Evolutionary conservation across 257 asterid genomes (phyloP).

Genomic region (Knoxia roxburghii): DNA sequence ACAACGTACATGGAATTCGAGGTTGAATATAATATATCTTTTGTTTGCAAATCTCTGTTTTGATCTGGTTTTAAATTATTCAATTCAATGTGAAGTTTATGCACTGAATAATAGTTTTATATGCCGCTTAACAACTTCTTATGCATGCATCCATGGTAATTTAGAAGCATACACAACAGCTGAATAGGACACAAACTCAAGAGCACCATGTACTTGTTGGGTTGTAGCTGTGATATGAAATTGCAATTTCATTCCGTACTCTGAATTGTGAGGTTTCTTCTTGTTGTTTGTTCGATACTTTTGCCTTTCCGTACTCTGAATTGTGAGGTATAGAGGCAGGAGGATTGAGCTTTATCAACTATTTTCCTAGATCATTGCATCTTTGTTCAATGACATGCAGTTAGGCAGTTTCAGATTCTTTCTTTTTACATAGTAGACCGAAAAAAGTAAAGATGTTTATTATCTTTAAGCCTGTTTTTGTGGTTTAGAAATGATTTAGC

Average conservation of each 20-base stretch:
- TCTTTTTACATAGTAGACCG: not conserved
- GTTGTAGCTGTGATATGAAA: not conserved
- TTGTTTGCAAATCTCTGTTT: not conserved
- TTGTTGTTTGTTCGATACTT: not conserved
- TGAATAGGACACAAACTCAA: not conserved
- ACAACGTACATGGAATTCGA: constrained; percentile 58
- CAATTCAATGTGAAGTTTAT: not conserved
- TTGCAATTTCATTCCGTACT: not conserved
- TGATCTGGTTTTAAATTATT: not conserved
- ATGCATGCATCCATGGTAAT: not conserved
- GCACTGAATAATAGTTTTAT: not conserved
- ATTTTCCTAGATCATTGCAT: not conserved
- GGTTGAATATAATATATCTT: constrained; percentile 34
- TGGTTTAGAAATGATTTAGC: not conserved
- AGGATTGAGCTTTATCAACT: not conserved
- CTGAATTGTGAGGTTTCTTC: not conserved
- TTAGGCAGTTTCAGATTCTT: not conserved
- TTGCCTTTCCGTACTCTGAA: not conserved
- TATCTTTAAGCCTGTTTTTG: not conserved
- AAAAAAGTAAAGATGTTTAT: not conserved
- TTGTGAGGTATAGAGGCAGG: not conserved
- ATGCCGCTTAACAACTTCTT: not conserved
- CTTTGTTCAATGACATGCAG: not conserved
- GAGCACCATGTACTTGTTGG: not conserved
- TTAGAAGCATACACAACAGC: not conserved